These are phyloP conservation scores for Vanderwaltozyma verrucispora DNA, from an alignment of 805 yeast genomes.

Conservation along the genomic window DNA sequence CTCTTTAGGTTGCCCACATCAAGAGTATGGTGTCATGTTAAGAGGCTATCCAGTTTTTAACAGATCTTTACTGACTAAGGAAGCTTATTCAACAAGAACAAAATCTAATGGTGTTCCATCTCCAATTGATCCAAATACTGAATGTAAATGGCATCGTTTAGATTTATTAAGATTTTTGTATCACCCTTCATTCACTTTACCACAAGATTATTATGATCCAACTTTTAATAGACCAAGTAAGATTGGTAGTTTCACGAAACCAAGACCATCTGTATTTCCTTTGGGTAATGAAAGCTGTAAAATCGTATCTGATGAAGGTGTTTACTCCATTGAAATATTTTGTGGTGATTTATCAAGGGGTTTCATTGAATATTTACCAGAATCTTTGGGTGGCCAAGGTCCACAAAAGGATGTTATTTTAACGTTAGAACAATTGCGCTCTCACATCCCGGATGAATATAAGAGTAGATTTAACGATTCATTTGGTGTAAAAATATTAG, in stretches of 20 bases:
- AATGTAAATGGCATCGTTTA: constrained; percentile 80
- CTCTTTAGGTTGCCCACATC: constrained; percentile 84
- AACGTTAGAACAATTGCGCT: constrained; percentile 36
- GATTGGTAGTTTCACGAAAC: constrained; percentile 14
- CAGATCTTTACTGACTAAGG: constrained; percentile 71
- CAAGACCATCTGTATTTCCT: constrained; percentile 37
- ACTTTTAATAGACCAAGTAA: constrained; percentile 29
- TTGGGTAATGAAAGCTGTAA: constrained; percentile 35
- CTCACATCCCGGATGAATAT: constrained; percentile 24
- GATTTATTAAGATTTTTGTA: constrained; percentile 68
- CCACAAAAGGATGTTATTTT: constrained; percentile 43
- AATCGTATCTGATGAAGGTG: constrained; percentile 51
- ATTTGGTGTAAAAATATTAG: constrained; percentile 40
- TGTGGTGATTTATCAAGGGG: constrained; percentile 44
- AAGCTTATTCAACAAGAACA: constrained; percentile 46
- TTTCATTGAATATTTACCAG: constrained; percentile 52
- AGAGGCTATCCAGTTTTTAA: constrained; percentile 76
- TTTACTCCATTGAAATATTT: constrained; percentile 64
- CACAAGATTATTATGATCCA: constrained; percentile 48
- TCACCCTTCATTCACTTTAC: constrained; percentile 72
- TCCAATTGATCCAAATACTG: constrained; percentile 47
- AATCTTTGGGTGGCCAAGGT: constrained; percentile 47
- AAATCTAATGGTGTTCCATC: constrained; percentile 35
- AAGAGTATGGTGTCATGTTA: constrained; percentile 81
- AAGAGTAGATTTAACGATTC: constrained; percentile 22